Evolutionary conservation across 768 basidiomycete species (phyloP).

Genomic region (Mycena kentingensis): DNA sequence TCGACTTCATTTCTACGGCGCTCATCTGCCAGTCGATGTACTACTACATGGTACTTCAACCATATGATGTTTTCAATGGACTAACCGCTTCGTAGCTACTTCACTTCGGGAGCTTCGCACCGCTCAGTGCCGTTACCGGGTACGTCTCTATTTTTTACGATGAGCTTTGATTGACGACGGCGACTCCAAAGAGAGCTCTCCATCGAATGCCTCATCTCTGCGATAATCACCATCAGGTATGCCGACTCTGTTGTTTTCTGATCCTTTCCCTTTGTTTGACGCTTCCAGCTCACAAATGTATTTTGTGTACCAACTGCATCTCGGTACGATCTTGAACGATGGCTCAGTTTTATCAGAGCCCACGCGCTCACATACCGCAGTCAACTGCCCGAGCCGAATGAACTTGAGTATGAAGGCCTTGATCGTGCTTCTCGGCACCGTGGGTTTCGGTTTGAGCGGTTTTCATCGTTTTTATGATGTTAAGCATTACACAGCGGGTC

Average conservation of each 20-base stretch:
- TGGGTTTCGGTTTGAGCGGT: slow-evolving; percentile 6
- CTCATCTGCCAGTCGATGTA: slow-evolving; percentile 47
- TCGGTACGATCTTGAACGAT: slow-evolving; percentile 29
- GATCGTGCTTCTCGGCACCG: slow-evolving; percentile 5
- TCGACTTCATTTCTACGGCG: slow-evolving; percentile 42
- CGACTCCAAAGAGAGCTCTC: slow-evolving; percentile 37
- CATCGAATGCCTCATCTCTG: slow-evolving; percentile 45
- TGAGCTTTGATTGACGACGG: not conserved
- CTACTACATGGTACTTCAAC: slow-evolving; percentile 40
- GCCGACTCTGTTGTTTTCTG: slow-evolving; percentile 10
- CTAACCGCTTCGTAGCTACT: slow-evolving; percentile 37
- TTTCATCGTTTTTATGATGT: not conserved
- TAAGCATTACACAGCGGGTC: not conserved
- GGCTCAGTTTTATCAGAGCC: no score
- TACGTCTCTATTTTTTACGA: slow-evolving; percentile 22
- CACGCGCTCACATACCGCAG: no score
- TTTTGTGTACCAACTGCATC: slow-evolving; percentile 44
- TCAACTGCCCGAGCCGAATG: slow-evolving; percentile 27
- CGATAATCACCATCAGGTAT: slow-evolving; percentile 46
- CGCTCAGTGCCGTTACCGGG: slow-evolving; percentile 42
- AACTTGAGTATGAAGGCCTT: slow-evolving; percentile 30
- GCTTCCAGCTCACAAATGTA: slow-evolving; percentile 43
- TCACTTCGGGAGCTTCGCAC: slow-evolving; percentile 42
- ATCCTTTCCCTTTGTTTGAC: not conserved
- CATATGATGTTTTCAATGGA: not conserved